Evolutionary conservation across 371 early-diverging fungal species (phyloP), one percentile per base, ranked within the genome.

Genomic region (Zychaea mexicana): DNA sequence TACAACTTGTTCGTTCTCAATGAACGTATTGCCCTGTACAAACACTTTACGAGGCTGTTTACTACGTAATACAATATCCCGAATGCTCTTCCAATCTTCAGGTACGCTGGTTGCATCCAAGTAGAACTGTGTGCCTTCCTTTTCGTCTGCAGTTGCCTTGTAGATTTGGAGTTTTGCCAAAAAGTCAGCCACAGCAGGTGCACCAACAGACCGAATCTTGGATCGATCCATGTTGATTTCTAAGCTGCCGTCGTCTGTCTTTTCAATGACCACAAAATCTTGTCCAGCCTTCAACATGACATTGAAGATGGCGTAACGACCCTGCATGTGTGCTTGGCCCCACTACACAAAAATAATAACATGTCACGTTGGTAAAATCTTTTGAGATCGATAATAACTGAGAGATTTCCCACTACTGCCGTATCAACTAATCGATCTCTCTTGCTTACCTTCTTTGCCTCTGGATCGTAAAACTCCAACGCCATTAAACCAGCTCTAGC

Each of bases 271-370:
- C 7, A 84, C 70, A 57, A 77, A 71, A 55, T 56, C 80, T 46
- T 77, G 65, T 9, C 85, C 84, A n/a, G 83, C 76, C 19, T 77
- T 56, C 54, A 86, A 52, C 74, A 89, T 76, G 22, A 74, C 74
- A 26, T 76, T 74, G 24, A 86, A 65, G 36, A 89, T 78, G n/a
- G 85, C 89, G 70, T 75, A 87, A 21, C 89, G 85, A 13, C 84
- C 89, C 55, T 81, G 85, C 82, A 83, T 84, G 61, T 89, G 87
- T 5, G 87, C 86, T 72, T 87, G 87, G n/a, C 83, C 84, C 75
- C 75, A 77, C 74, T 80, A 68, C 0, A 32, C 0, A 32, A 39
- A 46, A 0, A 32, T 30, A 28, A 54, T 10, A 30, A 27, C 12
- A 17, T 33, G 3, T 1, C 4, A 15, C 0, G 15, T 36, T 36